Conservation (phyloP, 169 alveolate genomes). For the Plasmodium gonderi region DNA sequence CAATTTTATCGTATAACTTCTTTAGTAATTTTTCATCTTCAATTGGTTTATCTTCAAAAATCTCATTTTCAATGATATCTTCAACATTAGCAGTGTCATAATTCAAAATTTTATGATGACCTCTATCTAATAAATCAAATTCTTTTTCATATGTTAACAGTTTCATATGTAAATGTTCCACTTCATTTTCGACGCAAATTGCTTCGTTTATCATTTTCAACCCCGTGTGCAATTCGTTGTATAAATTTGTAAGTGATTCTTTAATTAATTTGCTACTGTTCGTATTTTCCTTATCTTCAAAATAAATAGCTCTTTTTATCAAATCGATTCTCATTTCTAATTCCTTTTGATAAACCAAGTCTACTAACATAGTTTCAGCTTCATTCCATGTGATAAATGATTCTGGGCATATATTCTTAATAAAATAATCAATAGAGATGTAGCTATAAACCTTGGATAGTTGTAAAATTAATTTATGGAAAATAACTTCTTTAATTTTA, state of each 20-base stretch:
- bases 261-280: constrained; percentile 23
- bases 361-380: constrained; percentile 88
- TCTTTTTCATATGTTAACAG: constrained; percentile 57
- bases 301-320: constrained; percentile 75
- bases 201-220: constrained; percentile 65
- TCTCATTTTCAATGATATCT: constrained; percentile 55
- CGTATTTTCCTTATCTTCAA: constrained; percentile 67
- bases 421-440: constrained; percentile 88
- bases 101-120: constrained; percentile 28
- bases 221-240: constrained; percentile 47
- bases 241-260: constrained; percentile 50
- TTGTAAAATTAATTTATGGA: constrained; percentile 86
- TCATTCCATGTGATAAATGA: constrained; percentile 89
- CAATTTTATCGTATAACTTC: constrained; percentile 66
- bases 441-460: constrained; percentile 88
- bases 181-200: constrained; percentile 55
- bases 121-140: constrained; percentile 57
- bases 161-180: constrained; percentile 35
- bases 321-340: constrained; percentile 83
- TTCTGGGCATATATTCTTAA: constrained; percentile 87
- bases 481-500: constrained; percentile 88
- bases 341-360: constrained; percentile 81
- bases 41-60: constrained; percentile 72
- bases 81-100: constrained; percentile 37
- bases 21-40: constrained; percentile 60